These are phyloP conservation scores for Achaetomium macrosporum DNA, from an alignment of 2,329 filamentous ascomycete species.

Conservation along the genomic window DNA sequence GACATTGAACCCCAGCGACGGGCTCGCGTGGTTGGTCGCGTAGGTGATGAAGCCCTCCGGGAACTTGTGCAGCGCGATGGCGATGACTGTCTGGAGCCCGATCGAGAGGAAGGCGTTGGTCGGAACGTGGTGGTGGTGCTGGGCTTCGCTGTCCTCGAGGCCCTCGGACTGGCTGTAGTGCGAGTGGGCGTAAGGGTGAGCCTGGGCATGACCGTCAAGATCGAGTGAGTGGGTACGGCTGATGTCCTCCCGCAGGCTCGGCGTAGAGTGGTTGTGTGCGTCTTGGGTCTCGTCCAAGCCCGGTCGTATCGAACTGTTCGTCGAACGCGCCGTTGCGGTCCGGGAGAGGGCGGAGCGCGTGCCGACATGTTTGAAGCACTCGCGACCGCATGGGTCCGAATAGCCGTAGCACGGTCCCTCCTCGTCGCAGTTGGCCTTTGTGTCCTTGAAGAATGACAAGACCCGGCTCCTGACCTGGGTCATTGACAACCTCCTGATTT, in stretches of 20 bases:
- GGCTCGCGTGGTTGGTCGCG: conserved; percentile 94
- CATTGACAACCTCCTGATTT: conserved; percentile 48
- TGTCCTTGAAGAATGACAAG: conserved; percentile 60
- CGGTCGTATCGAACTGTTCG: conserved; percentile 31
- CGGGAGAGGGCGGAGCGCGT: conserved; percentile 34
- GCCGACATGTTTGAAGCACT: conserved; percentile 56
- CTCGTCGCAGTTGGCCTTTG: conserved; percentile 57
- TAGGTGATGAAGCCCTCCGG: conserved; percentile 87
- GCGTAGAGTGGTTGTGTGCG: conserved; percentile 25
- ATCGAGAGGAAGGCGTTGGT: conserved; percentile 91
- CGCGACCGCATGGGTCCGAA: conserved; percentile 59
- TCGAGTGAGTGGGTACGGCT: conserved; percentile 35
- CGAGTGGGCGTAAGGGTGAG: conserved; percentile 9
- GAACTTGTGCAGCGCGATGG: conserved; percentile 93
- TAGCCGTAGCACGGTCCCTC: conserved; percentile 58
- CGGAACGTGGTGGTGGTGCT: conserved; percentile 90
- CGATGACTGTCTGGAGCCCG: conserved; percentile 90
- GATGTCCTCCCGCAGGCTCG: conserved; percentile 32
- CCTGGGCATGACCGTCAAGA: conserved; percentile 8
- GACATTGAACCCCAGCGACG: conserved; percentile 78
- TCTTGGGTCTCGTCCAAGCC: conserved; percentile 29
- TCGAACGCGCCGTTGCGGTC: conserved; percentile 36
- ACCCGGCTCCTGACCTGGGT: conserved; percentile 49
- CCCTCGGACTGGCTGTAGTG: conserved; percentile 18
- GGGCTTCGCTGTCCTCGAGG: conserved; percentile 41